A percentile compares a stretch with the other conserved stretches of the same genome.
These are phyloP conservation scores for Cucumis cinereus DNA, from an alignment of 306 rosid genomes.

Conservation along the genomic window DNA sequence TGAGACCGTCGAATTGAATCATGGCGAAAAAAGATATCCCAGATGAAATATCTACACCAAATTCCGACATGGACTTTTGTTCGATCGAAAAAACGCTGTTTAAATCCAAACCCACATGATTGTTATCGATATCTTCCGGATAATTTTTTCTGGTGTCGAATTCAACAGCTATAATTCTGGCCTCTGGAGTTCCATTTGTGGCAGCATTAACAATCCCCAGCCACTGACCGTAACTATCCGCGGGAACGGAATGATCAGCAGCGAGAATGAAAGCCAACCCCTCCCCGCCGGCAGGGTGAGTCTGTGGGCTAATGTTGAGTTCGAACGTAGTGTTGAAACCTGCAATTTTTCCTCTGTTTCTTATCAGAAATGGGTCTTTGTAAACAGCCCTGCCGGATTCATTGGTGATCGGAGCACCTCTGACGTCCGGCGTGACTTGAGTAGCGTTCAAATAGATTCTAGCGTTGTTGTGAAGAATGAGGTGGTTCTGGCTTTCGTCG, in stretches of 20 bases:
- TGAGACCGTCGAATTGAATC: conserved; percentile 16
- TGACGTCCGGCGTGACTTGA: conserved; percentile 25
- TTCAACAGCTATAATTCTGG: conserved; percentile 45
- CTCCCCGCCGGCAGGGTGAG: conserved; percentile 19
- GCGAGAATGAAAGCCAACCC: conserved; percentile 31
- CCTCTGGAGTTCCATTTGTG: conserved; percentile 36
- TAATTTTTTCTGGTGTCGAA: conserved; percentile 54
- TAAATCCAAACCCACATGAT: conserved; percentile 57
- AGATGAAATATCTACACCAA: conserved; percentile 20
- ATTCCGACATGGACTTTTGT: conserved; percentile 15
- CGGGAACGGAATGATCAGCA: neutral
- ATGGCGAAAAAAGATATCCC: neutral
- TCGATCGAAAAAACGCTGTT: conserved; percentile 35
- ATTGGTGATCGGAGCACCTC: neutral
- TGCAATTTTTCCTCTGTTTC: conserved; percentile 7
- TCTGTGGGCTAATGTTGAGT: conserved; percentile 11
- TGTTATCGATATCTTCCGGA: conserved; percentile 28
- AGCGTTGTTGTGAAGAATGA: neutral
- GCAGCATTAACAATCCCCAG: conserved; percentile 26
- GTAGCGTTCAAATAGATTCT: neutral
- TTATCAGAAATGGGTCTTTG: conserved; percentile 4
- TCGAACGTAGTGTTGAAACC: conserved; percentile 25
- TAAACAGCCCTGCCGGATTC: conserved; percentile 16
- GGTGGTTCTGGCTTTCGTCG: neutral
- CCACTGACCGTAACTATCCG: conserved; percentile 24